Conservation (phyloP, 352 stramenopile genomes). For the Phytophthora fragariaefolia region DNA sequence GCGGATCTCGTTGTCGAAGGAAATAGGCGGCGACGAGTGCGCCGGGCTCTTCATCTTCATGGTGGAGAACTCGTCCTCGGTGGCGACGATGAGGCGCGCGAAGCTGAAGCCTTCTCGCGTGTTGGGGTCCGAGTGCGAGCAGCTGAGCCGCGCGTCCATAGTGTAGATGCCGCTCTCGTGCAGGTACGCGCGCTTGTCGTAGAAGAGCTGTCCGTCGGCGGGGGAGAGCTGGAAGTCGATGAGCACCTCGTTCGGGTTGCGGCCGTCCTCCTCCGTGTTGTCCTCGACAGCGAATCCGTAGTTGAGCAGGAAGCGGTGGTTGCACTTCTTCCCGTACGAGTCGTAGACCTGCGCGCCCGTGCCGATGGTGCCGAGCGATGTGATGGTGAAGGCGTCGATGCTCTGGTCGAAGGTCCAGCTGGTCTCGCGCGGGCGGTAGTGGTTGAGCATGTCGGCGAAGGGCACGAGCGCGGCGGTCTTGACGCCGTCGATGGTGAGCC, state of each 20-base stretch:
- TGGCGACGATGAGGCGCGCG: constrained; percentile 83
- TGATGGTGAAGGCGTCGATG: constrained; percentile 90
- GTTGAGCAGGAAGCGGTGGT: constrained; percentile 99
- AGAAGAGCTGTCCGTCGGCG: constrained; percentile 76
- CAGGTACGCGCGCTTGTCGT: constrained; percentile 86
- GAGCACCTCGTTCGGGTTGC: constrained; percentile 98
- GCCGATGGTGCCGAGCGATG: constrained; percentile 81
- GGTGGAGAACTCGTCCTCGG: constrained; percentile 81
- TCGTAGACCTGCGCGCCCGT: constrained; percentile 97
- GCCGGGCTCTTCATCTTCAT: constrained; percentile 85
- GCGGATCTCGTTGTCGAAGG: constrained; percentile 87
- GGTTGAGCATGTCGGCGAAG: constrained; percentile 99
- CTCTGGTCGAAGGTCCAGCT: constrained; percentile 92
- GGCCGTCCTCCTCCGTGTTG: constrained; percentile 98
- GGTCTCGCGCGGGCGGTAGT: constrained; percentile 98
- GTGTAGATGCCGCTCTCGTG: constrained; percentile 89
- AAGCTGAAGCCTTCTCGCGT: constrained; percentile 90
- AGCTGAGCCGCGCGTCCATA: constrained; percentile 87
- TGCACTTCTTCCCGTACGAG: constrained; percentile 99
- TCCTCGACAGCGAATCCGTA: constrained; percentile 99
- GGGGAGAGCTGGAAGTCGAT: constrained; percentile 80
- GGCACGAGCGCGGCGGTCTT: constrained; percentile 98
- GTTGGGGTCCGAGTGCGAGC: constrained; percentile 85
- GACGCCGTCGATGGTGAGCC: constrained; percentile 96
- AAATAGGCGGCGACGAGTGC: constrained; percentile 82